A percentile compares a stretch with the other conserved stretches of the same genome.
Evolutionary conservation across 495 filamentous ascomycete species (phyloP).

Genomic region (Xylaria scruposa): DNA sequence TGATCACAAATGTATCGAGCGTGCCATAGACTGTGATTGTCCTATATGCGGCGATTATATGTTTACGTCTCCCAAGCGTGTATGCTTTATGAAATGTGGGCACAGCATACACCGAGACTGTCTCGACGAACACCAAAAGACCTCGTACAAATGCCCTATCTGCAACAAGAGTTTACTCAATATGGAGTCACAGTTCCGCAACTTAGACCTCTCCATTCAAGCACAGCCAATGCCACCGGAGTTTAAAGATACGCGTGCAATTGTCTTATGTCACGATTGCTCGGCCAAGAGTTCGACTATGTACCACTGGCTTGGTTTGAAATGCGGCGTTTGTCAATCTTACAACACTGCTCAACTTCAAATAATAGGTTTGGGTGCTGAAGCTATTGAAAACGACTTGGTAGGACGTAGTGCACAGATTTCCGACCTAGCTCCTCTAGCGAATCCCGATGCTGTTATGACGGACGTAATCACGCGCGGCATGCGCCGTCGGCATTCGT

Average conservation of each 20-base stretch:
- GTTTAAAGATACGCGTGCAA: constrained; percentile 78
- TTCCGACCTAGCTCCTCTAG: constrained; percentile 30
- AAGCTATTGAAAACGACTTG: constrained; percentile 43
- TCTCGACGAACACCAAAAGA: constrained; percentile 81
- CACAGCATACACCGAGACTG: constrained; percentile 93
- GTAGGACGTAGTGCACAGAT: constrained; percentile 36
- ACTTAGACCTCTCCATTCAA: constrained; percentile 83
- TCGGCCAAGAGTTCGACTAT: constrained; percentile 79
- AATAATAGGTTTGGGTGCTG: constrained; percentile 48
- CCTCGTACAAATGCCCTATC: constrained; percentile 91
- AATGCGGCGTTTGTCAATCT: constrained; percentile 83
- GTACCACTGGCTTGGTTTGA: constrained; percentile 95
- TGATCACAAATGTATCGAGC: constrained; percentile 89
- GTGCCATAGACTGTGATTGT: constrained; percentile 93
- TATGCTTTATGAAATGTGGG: constrained; percentile 95
- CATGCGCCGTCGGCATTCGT: constrained; percentile 44
- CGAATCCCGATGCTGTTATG: constrained; percentile 14
- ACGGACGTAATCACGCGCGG: constrained; percentile 30
- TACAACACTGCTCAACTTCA: constrained; percentile 83
- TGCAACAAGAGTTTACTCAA: constrained; percentile 93
- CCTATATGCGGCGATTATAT: constrained; percentile 98
- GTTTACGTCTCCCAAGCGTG: constrained; percentile 87
- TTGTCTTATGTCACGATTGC: constrained; percentile 94
- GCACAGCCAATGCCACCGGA: constrained; percentile 89
- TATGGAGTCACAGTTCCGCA: constrained; percentile 95